Evolutionary conservation across 768 basidiomycete species (phyloP).

Genomic region (Russula virescens): DNA sequence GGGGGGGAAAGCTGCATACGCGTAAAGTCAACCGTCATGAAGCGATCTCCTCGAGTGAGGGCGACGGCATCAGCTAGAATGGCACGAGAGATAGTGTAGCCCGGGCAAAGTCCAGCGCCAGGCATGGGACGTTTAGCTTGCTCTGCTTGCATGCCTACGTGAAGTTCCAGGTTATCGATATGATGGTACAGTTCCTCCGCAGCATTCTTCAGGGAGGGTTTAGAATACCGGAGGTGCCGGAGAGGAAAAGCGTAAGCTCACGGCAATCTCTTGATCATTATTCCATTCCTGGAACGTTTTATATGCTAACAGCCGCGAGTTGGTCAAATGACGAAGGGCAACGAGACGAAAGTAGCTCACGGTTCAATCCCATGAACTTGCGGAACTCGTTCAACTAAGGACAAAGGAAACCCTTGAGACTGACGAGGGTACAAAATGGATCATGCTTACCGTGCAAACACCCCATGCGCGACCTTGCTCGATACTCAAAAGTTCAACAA

Average conservation of each 20-base stretch:
- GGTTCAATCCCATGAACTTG: conserved; percentile 61
- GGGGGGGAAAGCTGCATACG: conserved; percentile 40
- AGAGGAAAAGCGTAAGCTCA: conserved; percentile 8
- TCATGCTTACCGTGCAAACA: conserved; percentile 53
- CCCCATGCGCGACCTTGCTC: conserved; percentile 64
- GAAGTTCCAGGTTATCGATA: conserved; percentile 75
- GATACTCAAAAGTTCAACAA: conserved; percentile 67
- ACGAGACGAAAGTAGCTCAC: conserved; percentile 32
- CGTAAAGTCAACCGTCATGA: conserved; percentile 70
- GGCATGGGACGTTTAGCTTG: conserved; percentile 56
- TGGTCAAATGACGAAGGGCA: neutral
- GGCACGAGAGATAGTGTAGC: conserved; percentile 80
- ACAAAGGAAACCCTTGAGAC: neutral
- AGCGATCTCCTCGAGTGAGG: conserved; percentile 73
- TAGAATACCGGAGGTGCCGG: neutral
- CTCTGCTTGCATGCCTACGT: conserved; percentile 53
- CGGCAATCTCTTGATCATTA: conserved; percentile 27
- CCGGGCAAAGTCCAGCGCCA: conserved; percentile 75
- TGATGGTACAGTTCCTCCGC: conserved; percentile 63
- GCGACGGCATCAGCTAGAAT: conserved; percentile 76
- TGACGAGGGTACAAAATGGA: neutral
- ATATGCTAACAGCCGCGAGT: conserved; percentile 12
- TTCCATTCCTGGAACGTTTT: conserved; percentile 35
- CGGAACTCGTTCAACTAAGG: conserved; percentile 31
- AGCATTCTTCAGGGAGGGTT: conserved; percentile 38